Base-by-base conservation (phyloP, 208 protist species). In the Entamoeba dispar region DNA sequence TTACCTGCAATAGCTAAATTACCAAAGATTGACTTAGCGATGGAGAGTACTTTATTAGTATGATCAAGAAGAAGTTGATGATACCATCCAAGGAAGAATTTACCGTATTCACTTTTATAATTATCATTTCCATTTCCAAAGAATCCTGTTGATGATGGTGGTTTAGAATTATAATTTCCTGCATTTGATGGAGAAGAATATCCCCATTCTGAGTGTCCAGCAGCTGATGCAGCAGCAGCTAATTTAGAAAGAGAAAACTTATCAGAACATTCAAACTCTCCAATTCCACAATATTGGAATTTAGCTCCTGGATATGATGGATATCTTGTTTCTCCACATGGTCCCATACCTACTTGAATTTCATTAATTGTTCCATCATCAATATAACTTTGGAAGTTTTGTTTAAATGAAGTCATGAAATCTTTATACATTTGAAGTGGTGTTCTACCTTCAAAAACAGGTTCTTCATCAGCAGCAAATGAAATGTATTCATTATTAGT, bases 201-300 rank as follows among this genome's bases (percentile, higher is more conserved):
- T 12, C 8, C 22, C 93, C 93, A 94, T 1, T 95, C 94, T 69
- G 95, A 34, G 19, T 96, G 94, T 5, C 95, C 95, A 19, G 50
- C 19, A 7, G 38, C 91, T 8, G 31, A 92, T 22, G 95, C 95
- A 15, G 94, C 94, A 22, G 12, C 43, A 17, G 77, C 49, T 15
- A 97, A 93, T 5, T 93, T 50, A 5, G 50, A 55, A 61, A 96
- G 91, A 77, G 96, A 92, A 93, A 95, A 95, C 38, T 93, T 93
- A 57, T 96, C 95, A 91, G 94, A 97, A 38, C 94, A 95, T 93
- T 97, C 95, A 95, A 97, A 97, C 57, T 94, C 95, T 5, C 96
- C 94, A 94, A 95, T 52, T 27, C 95, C 95, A 57, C 93, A 93
- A 47, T 95, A 95, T n/a, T 34, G 22, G 95, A 95, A 96, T 5